Conservation (phyloP, 2,329 filamentous ascomycete genomes). For the Talaromyces verruculosus region DNA sequence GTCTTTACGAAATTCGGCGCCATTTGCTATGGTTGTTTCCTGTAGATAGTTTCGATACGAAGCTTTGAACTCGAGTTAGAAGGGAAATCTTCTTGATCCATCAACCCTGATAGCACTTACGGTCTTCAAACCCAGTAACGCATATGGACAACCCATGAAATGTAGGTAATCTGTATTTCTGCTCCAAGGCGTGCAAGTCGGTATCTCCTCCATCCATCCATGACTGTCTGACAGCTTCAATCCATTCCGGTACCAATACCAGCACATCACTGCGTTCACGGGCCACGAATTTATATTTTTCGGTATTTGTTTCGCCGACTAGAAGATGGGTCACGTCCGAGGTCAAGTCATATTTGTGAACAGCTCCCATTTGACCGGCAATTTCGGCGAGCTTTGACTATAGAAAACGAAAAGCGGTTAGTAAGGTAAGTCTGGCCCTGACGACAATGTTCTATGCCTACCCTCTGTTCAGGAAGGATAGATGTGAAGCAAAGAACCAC, state of each 20-base stretch:
- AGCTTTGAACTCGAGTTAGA: slow-evolving; percentile 44
- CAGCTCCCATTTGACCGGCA: slow-evolving; percentile 78
- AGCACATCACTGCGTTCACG: slow-evolving; percentile 82
- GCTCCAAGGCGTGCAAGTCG: slow-evolving; percentile 69
- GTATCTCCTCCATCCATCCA: slow-evolving; percentile 81
- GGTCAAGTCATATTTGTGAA: slow-evolving; percentile 89
- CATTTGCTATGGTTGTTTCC: slow-evolving; percentile 65
- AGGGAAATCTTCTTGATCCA: background rate
- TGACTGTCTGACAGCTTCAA: slow-evolving; percentile 72
- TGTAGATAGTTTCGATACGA: slow-evolving; percentile 69
- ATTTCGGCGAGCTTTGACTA: slow-evolving; percentile 45
- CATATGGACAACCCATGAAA: slow-evolving; percentile 61
- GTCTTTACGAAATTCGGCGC: slow-evolving; percentile 83
- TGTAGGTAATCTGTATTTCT: slow-evolving; percentile 48
- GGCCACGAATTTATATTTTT: slow-evolving; percentile 94
- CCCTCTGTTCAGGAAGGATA: slow-evolving; percentile 74
- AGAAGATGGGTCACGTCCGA: slow-evolving; percentile 93
- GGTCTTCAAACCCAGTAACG: slow-evolving; percentile 68
- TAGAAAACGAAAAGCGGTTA: slow-evolving; percentile 15
- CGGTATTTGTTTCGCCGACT: slow-evolving; percentile 82
- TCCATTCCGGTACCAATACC: slow-evolving; percentile 78
- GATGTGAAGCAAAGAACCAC: slow-evolving; percentile 86
- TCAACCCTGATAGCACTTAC: slow-evolving; percentile 41
- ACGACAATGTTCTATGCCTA: slow-evolving; percentile 44
- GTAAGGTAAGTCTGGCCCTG: slow-evolving; percentile 12